These are phyloP conservation scores for Staphylotrichum tortipilum DNA, from an alignment of 495 filamentous ascomycete genomes.

Conservation along the genomic window DNA sequence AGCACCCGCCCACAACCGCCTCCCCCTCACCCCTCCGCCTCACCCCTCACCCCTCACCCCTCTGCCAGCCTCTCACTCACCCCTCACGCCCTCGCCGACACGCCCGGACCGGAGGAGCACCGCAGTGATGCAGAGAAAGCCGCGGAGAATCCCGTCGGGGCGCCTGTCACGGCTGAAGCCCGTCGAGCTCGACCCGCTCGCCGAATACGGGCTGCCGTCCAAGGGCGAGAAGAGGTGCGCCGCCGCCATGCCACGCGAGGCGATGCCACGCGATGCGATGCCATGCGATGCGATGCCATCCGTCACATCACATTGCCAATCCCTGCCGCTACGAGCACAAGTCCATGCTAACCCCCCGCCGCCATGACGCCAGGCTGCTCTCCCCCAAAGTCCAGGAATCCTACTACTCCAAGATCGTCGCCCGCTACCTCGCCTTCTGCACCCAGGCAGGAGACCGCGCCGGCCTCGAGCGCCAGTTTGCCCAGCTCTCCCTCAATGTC, in stretches of 20 bases:
- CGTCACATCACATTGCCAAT: too few relatives aligned
- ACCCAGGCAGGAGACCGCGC: conserved; percentile 55
- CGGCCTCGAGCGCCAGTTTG: conserved; percentile 64
- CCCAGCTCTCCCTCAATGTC: conserved; percentile 50
- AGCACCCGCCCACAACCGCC: too few relatives aligned
- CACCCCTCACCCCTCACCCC: too few relatives aligned
- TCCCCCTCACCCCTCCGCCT: too few relatives aligned
- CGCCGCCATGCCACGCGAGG: background rate
- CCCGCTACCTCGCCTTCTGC: conserved; percentile 83
- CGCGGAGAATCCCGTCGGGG: conserved; percentile 41
- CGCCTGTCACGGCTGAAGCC: conserved; percentile 63
- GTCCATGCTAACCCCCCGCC: too few relatives aligned
- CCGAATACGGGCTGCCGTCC: conserved; percentile 71
- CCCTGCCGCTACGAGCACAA: too few relatives aligned
- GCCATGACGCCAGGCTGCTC: conserved; percentile 51
- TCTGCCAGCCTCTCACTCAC: background rate
- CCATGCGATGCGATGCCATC: too few relatives aligned
- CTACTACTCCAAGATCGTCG: conserved; percentile 78
- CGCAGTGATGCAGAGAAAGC: conserved; percentile 22
- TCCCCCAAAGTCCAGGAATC: conserved; percentile 65
- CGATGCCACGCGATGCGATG: too few relatives aligned
- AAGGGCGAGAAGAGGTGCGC: conserved; percentile 62
- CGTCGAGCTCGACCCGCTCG: conserved; percentile 60
- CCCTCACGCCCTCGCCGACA: background rate
- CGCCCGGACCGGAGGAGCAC: background rate